Base-by-base conservation (phyloP, 2,329 filamentous ascomycete species). In the Fusarium circinatum region DNA sequence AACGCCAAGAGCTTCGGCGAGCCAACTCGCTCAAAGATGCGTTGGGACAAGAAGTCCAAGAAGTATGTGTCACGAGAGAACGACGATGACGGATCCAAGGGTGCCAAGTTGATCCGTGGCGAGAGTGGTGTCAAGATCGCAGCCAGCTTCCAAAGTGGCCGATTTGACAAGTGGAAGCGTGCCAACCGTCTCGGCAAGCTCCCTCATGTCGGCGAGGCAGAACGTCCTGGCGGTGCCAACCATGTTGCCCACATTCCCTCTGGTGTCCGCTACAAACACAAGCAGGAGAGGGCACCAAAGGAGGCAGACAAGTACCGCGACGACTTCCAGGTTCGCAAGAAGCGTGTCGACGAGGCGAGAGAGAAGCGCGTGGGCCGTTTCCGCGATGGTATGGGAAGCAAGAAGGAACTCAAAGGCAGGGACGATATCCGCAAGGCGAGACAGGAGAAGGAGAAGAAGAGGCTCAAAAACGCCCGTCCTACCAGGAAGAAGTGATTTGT, bases 81-180 rank as follows among this genome's bases (percentile, higher is more conserved):
- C 86, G 96, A 99, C 84, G 94, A 97, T 77, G 97, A 99, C 84
- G 96, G 96, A 44, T 97, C 86, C 77, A 92, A 91, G 79, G 89
- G 89, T 54, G 82, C 84, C 68, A 89, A 88, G 79, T 92, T 98
- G 85, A 92, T 98, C 64, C 89, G 90, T 71, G 95, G 96, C 78
- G 96, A 99, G 85, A 94, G 91, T 79, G 96, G 96, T 62, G 94
- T 96, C 85, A 98, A 98, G 86, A 98, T 99, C 78, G 94, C 96
- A 3, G 95, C 96, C 51, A 93, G 89, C 68, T 98, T 99, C 89
- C 92, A 96, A 80, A 95, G 92, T 82, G 96, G 97, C 41, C 92
- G 96, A 51, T 99, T 97, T 85, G 95, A 98, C 80, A 90, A 89
- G 74, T 99, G 96, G 97, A 93, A 92, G 82, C 94, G 93, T 80